These are phyloP conservation scores for Hemileia vastatrix DNA, from an alignment of 1,284 basidiomycete species.

Conservation along the genomic window DNA sequence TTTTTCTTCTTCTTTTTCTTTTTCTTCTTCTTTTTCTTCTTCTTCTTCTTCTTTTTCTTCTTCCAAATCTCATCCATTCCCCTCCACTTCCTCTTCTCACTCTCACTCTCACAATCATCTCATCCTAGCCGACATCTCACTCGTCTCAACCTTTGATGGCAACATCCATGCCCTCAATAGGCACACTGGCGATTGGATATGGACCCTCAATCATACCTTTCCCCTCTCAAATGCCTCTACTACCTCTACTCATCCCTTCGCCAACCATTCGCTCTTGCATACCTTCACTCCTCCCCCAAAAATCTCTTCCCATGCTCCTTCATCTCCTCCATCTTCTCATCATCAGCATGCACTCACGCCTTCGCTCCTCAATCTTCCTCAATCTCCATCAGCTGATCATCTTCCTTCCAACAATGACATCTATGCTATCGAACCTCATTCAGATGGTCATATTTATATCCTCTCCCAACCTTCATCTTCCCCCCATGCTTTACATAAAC, in stretches of 20 bases:
- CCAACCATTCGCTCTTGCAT: constrained; percentile 24
- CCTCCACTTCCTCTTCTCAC: no score
- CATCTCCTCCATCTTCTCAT: constrained; percentile 53
- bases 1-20: no score
- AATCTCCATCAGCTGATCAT: constrained; percentile 47
- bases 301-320: constrained; percentile 17
- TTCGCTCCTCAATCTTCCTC: constrained; percentile 26
- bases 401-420: constrained; percentile 58
- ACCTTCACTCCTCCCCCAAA: constrained; percentile 13
- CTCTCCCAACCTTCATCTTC: constrained; percentile 52
- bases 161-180: constrained; percentile 77
- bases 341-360: constrained; percentile 55
- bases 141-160: constrained; percentile 81
- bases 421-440: constrained; percentile 82
- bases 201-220: constrained; percentile 59
- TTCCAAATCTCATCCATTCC: no score
- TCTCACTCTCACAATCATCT: no score
- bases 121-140: constrained; percentile 62
- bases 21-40: no score
- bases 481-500: constrained; percentile 60
- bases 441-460: constrained; percentile 71
- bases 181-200: constrained; percentile 61
- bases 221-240: constrained; percentile 40
- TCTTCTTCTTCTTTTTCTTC: no score
- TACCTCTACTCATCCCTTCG: constrained; percentile 31